Evolutionary conservation across 305 asterid genomes (phyloP).

Genomic region (Striga hermonthica): DNA sequence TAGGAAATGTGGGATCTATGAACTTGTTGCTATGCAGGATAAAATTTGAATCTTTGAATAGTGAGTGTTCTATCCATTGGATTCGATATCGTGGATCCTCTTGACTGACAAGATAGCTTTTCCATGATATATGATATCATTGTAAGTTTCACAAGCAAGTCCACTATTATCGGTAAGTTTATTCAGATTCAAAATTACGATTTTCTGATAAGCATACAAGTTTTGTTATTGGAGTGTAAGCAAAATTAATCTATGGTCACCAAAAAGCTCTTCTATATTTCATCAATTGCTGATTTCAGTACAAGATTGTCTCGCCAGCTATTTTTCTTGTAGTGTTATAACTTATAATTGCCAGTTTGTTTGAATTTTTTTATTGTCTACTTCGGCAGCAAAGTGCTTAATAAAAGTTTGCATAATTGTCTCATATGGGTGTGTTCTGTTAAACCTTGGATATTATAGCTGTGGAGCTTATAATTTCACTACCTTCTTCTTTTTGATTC

Average conservation of each 20-base stretch:
- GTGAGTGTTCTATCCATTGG: conserved; percentile 14
- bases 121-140: conserved; percentile 11
- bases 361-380: not conserved
- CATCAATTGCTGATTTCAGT: not conserved
- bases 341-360: no score
- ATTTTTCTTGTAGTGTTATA: no score
- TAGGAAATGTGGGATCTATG: conserved; percentile 57
- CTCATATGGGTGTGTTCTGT: not conserved
- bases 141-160: conserved; percentile 21
- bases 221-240: not conserved
- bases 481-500: not conserved
- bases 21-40: conserved; percentile 52
- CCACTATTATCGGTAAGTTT: conserved; percentile 16
- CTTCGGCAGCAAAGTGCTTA: not conserved
- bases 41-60: conserved; percentile 24
- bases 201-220: not conserved
- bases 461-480: not conserved
- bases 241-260: conserved; percentile 6
- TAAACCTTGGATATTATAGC: not conserved
- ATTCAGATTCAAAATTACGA: not conserved
- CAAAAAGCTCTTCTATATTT: no score
- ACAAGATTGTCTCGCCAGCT: no score
- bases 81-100: conserved; percentile 17
- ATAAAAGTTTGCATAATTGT: not conserved
- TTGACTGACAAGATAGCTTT: not conserved